phyloP scores from a whole-genome alignment of 2,329 filamentous ascomycete genomes.

The Mariannaea sp. region DNA sequence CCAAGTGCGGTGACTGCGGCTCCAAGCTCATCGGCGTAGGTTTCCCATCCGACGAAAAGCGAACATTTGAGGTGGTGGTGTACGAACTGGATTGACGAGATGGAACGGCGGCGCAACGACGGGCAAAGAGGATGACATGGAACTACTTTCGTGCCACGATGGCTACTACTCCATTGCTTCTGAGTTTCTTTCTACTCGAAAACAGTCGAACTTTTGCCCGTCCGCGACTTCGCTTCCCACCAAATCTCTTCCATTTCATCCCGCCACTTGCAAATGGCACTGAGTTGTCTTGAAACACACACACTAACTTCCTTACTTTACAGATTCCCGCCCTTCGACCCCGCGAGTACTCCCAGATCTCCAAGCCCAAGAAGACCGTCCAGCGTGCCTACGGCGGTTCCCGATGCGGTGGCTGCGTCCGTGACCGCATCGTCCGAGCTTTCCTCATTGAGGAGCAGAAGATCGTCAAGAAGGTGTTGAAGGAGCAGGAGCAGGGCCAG shows the following conservation, averaged over 20 bases:
- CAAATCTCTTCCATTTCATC: conserved; percentile 6
- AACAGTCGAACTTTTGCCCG: no score
- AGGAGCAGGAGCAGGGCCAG: conserved; percentile 85
- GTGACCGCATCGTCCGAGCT: conserved; percentile 95
- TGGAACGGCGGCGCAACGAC: conserved; percentile 11
- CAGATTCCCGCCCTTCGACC: conserved; percentile 95
- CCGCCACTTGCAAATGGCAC: conserved; percentile 17
- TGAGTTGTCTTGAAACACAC: background rate
- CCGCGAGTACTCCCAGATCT: conserved; percentile 96
- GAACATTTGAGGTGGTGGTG: conserved; percentile 22
- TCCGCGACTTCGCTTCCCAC: background rate
- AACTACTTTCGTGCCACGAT: background rate
- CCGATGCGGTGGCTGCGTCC: conserved; percentile 97
- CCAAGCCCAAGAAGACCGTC: conserved; percentile 99
- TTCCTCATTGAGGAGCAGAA: conserved; percentile 99
- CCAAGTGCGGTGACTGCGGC: conserved; percentile 99
- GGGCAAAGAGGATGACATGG: conserved; percentile 1
- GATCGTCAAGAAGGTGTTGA: conserved; percentile 99
- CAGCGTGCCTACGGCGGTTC: conserved; percentile 98
- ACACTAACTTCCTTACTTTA: conserved; percentile 23
- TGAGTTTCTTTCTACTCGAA: background rate
- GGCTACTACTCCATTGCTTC: background rate
- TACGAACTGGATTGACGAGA: conserved; percentile 21
- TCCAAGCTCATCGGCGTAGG: conserved; percentile 97
- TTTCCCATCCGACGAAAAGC: conserved; percentile 45